phyloP scores from a whole-genome alignment of 2,329 filamentous ascomycete genomes.

The Pseudogymnoascus sp. region DNA sequence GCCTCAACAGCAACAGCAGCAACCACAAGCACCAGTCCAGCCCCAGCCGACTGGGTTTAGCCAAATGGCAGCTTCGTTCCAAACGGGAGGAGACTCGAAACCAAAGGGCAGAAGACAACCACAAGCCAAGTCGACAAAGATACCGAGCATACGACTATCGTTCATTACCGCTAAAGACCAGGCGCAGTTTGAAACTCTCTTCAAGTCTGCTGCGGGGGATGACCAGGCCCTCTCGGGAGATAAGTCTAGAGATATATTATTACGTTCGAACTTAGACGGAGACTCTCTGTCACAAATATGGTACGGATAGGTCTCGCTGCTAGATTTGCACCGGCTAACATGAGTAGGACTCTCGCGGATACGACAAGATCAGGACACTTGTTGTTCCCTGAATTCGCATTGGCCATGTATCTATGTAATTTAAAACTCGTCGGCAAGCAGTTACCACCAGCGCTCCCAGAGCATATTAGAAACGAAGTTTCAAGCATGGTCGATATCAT shows the following conservation, averaged over 20 bases:
- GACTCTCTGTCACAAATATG: constrained; percentile 88
- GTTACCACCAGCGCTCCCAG: constrained; percentile 65
- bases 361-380: constrained; percentile 94
- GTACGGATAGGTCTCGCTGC: constrained; percentile 38
- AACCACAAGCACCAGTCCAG: constrained; percentile 49
- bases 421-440: constrained; percentile 80
- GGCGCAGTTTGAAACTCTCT: constrained; percentile 92
- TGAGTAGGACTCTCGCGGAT: constrained; percentile 72
- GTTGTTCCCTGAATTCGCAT: constrained; percentile 92
- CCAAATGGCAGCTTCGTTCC: constrained; percentile 60
- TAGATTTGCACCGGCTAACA: constrained; percentile 14
- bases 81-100: constrained; percentile 37
- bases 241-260: constrained; percentile 78
- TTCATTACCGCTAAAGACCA: constrained; percentile 96
- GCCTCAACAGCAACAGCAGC: constrained; percentile 47
- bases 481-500: constrained; percentile 99
- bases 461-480: constrained; percentile 88
- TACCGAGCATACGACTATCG: constrained; percentile 86
- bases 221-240: constrained; percentile 81
- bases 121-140: constrained; percentile 60
- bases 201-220: constrained; percentile 88
- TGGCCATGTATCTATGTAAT: constrained; percentile 98
- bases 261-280: constrained; percentile 82
- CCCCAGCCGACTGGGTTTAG: constrained; percentile 58
- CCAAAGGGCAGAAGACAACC: constrained; percentile 38